Evolutionary conservation across 2,329 filamentous ascomycete species (phyloP).

Genomic region (Colletotrichum tropicicola): DNA sequence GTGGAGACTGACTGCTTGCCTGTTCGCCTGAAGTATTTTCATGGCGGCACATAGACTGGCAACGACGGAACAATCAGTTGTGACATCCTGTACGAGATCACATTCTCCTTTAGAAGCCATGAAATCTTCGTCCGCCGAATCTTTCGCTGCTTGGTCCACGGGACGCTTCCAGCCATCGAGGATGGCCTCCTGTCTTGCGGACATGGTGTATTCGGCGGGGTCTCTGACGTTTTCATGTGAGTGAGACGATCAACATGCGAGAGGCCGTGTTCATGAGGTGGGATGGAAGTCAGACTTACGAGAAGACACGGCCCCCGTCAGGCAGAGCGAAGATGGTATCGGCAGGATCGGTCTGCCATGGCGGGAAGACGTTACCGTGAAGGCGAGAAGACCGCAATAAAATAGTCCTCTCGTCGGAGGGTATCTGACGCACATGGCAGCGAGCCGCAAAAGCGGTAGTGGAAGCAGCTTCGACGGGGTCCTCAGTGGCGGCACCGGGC

Average conservation of each 20-base stretch:
- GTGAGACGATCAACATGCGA: conserved; percentile 26
- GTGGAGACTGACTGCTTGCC: conserved; percentile 66
- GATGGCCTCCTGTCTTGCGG: conserved; percentile 75
- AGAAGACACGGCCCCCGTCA: conserved; percentile 64
- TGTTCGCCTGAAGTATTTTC: conserved; percentile 73
- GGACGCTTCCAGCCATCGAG: conserved; percentile 88
- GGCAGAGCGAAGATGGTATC: conserved; percentile 68
- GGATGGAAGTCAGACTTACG: conserved; percentile 55
- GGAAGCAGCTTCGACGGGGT: background rate
- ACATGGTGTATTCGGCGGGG: conserved; percentile 74
- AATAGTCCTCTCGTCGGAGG: conserved; percentile 79
- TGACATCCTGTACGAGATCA: conserved; percentile 94
- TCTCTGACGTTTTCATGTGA: conserved; percentile 63
- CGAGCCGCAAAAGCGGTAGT: background rate
- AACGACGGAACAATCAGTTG: conserved; percentile 96
- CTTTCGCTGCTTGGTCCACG: conserved; percentile 63
- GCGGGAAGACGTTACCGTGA: conserved; percentile 84
- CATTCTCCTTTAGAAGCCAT: conserved; percentile 69
- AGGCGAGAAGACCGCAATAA: conserved; percentile 80
- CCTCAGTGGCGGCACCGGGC: conserved; percentile 41
- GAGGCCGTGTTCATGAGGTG: conserved; percentile 1
- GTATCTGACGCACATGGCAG: conserved; percentile 62
- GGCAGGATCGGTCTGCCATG: conserved; percentile 76
- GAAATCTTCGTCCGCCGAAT: conserved; percentile 49
- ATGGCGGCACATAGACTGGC: conserved; percentile 89